phyloP scores from a whole-genome alignment of 169 alveolate genomes.

The Babesia ovata region DNA sequence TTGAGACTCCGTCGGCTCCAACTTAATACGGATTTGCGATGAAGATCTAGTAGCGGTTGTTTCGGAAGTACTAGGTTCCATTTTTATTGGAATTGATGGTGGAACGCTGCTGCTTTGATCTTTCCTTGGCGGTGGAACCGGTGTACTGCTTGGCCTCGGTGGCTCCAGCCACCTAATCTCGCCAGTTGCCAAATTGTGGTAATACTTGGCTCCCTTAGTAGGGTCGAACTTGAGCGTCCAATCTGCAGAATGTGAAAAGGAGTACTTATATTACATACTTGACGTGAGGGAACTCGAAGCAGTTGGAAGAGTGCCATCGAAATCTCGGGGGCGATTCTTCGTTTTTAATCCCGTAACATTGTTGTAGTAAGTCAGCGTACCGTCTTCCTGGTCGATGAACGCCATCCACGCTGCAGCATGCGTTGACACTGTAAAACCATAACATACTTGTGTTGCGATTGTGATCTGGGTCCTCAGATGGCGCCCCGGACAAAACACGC shows the following conservation, averaged over 20 bases:
- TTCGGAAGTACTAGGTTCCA: neutral
- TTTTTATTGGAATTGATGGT: neutral
- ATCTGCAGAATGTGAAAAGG: constrained; percentile 8
- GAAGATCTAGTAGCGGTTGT: neutral
- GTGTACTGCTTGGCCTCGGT: neutral
- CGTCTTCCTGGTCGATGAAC: constrained; percentile 56
- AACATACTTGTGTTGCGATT: constrained; percentile 31
- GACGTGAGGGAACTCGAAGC: constrained; percentile 49
- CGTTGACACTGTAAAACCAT: neutral
- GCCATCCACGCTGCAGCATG: constrained; percentile 54
- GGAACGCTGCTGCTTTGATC: neutral
- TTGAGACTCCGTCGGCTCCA: constrained; percentile 1
- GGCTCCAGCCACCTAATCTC: constrained; percentile 62
- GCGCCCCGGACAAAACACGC: constrained; percentile 45
- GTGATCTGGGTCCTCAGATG: constrained; percentile 20
- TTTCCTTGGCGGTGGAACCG: neutral
- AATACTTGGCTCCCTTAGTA: constrained; percentile 37
- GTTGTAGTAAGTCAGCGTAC: constrained; percentile 54
- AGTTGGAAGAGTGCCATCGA: constrained; percentile 55
- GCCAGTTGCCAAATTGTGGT: constrained; percentile 52
- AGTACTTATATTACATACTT: constrained; percentile 11
- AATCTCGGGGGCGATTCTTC: constrained; percentile 56
- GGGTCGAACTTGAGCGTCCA: constrained; percentile 68
- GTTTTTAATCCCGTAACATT: constrained; percentile 55
- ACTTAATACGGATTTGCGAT: constrained; percentile 35